phyloP scores from a whole-genome alignment of 306 rosid species.

The Prunus kanzakura region DNA sequence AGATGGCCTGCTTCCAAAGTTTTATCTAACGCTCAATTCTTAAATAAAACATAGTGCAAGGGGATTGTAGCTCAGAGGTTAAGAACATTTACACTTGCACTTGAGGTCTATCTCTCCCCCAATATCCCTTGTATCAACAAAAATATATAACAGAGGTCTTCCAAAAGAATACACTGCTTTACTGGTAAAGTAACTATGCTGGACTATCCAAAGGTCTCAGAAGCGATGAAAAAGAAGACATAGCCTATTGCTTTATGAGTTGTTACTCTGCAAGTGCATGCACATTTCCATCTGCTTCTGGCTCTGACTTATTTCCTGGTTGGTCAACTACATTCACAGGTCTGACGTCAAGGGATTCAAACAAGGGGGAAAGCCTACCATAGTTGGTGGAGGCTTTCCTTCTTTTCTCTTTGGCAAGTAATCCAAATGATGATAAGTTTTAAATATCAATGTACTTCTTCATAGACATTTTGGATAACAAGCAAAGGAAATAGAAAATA shows the following conservation, averaged over 20 bases:
- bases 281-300: background rate
- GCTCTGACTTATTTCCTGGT: background rate
- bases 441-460: background rate
- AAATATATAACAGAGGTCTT: background rate
- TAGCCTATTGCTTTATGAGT: background rate
- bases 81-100: no score
- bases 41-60: background rate
- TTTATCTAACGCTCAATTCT: background rate
- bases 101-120: no score
- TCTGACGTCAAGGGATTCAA: background rate
- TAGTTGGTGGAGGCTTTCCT: background rate
- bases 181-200: background rate
- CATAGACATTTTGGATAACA: background rate
- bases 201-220: background rate
- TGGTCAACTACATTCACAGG: background rate
- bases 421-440: background rate
- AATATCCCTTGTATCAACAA: no score
- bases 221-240: background rate
- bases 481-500: background rate
- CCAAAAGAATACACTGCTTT: background rate
- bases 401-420: background rate
- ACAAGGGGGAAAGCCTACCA: background rate
- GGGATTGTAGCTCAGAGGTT: no score
- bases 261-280: background rate
- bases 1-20: background rate